A percentile compares a stretch with the other conserved stretches of the same genome.
These are phyloP conservation scores for Saccharomyces hybrid DNA, from an alignment of 1,139 yeast genomes.

Conservation along the genomic window DNA sequence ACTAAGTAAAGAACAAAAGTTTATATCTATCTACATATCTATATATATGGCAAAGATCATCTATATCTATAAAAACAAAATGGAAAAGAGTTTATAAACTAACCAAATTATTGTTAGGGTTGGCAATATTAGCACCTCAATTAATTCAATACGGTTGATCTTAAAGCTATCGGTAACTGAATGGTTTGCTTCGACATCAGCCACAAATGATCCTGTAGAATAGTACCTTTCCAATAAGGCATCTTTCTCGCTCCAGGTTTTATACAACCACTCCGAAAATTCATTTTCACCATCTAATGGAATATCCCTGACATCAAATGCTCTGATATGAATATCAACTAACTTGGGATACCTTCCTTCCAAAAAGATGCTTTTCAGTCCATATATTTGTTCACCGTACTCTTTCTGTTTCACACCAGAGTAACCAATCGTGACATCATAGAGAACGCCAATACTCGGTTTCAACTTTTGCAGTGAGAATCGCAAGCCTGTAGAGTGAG, in stretches of 20 bases:
- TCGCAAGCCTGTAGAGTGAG: slow-evolving; percentile 74
- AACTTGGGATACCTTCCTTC: slow-evolving; percentile 63
- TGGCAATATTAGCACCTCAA: slow-evolving; percentile 14
- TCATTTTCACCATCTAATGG: slow-evolving; percentile 54
- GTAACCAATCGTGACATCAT: slow-evolving; percentile 82
- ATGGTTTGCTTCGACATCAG: slow-evolving; percentile 13
- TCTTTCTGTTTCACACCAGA: slow-evolving; percentile 55
- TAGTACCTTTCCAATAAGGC: slow-evolving; percentile 53
- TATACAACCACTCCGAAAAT: slow-evolving; percentile 71
- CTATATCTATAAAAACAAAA: not conserved
- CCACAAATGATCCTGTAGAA: slow-evolving; percentile 47
- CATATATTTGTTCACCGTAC: slow-evolving; percentile 72
- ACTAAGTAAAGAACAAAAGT: not conserved
- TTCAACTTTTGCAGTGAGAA: slow-evolving; percentile 54
- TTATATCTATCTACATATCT: not conserved
- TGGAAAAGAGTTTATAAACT: not conserved
- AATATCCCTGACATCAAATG: slow-evolving; percentile 51
- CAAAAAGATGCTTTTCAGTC: slow-evolving; percentile 56
- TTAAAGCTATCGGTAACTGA: slow-evolving; percentile 15
- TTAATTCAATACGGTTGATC: slow-evolving; percentile 12
- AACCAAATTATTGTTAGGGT: slow-evolving; percentile 4
- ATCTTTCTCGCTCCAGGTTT: slow-evolving; percentile 79
- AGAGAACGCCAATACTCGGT: slow-evolving; percentile 56
- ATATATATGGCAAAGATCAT: not conserved
- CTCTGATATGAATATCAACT: slow-evolving; percentile 58